Evolutionary conservation across 345 rosid species (phyloP).

Genomic region (Lepidium aucheri): DNA sequence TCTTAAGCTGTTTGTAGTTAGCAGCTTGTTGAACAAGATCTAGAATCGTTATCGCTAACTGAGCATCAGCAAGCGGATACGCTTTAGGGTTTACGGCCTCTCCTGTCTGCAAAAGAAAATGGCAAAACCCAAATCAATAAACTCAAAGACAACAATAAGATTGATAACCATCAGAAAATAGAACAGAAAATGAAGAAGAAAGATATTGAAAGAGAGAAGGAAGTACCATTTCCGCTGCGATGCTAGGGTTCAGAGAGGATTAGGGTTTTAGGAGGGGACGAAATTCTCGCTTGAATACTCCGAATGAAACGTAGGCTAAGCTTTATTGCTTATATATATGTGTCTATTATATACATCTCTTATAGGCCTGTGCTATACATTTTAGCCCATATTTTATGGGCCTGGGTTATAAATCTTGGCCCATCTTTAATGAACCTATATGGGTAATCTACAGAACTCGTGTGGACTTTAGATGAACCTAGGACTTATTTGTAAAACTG

Average conservation of each 20-base stretch:
- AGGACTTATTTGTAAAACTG: no score
- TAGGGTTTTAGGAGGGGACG: conserved; percentile 19
- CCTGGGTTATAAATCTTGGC: no score
- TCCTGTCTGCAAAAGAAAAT: conserved; percentile 35
- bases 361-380: not conserved
- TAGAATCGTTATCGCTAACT: conserved; percentile 64
- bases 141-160: not conserved
- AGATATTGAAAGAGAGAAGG: not conserved
- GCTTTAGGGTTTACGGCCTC: conserved; percentile 85
- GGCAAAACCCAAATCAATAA: not conserved
- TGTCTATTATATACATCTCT: not conserved
- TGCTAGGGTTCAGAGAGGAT: conserved; percentile 10
- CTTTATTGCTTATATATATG: not conserved
- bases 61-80: conserved; percentile 78
- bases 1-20: conserved; percentile 95
- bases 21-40: conserved; percentile 96
- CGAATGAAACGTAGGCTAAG: not conserved
- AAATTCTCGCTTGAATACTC: not conserved
- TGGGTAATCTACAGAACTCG: no score
- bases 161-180: not conserved
- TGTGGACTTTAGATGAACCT: no score
- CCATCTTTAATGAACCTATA: no score
- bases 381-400: not conserved
- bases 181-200: not conserved
- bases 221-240: conserved; percentile 15